A percentile compares a stretch with the other conserved stretches of the same genome.
These are phyloP conservation scores for Huntiella decipiens DNA, from an alignment of 2,329 filamentous ascomycete species.

Conservation along the genomic window DNA sequence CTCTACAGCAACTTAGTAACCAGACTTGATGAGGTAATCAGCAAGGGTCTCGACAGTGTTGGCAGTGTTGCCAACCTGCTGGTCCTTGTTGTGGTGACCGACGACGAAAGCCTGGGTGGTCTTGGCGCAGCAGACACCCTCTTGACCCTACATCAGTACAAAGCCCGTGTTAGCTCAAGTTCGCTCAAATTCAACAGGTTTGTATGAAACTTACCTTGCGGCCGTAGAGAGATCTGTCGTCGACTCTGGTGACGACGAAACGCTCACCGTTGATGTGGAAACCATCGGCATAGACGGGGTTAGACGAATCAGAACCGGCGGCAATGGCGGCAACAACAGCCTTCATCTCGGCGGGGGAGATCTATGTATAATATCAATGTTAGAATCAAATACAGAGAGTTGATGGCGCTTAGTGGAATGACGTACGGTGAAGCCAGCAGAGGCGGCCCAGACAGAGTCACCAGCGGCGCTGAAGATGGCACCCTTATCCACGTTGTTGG, in stretches of 20 bases:
- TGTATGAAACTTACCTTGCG: constrained; percentile 48
- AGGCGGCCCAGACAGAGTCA: constrained; percentile 61
- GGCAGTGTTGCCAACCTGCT: constrained; percentile 56
- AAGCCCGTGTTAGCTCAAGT: neutral
- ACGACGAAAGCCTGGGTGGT: constrained; percentile 78
- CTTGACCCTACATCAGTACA: constrained; percentile 38
- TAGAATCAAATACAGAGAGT: neutral
- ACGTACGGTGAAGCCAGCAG: constrained; percentile 51
- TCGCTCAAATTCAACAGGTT: neutral
- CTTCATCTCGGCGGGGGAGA: constrained; percentile 36
- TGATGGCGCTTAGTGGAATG: neutral
- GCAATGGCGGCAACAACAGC: constrained; percentile 33
- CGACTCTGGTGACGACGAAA: constrained; percentile 58
- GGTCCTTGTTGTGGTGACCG: constrained; percentile 61
- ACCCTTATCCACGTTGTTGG: constrained; percentile 62
- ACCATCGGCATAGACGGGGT: constrained; percentile 52
- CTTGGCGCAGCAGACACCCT: constrained; percentile 68
- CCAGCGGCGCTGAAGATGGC: constrained; percentile 69
- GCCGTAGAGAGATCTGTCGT: constrained; percentile 64
- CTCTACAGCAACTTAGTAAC: constrained; percentile 40
- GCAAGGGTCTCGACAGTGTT: constrained; percentile 65
- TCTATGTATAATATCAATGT: neutral
- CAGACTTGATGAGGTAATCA: constrained; percentile 64
- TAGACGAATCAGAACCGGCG: constrained; percentile 27
- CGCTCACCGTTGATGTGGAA: constrained; percentile 58